Evolutionary conservation across 139 green algal genomes (phyloP).

Genomic region (Chlamydomonas urium): DNA sequence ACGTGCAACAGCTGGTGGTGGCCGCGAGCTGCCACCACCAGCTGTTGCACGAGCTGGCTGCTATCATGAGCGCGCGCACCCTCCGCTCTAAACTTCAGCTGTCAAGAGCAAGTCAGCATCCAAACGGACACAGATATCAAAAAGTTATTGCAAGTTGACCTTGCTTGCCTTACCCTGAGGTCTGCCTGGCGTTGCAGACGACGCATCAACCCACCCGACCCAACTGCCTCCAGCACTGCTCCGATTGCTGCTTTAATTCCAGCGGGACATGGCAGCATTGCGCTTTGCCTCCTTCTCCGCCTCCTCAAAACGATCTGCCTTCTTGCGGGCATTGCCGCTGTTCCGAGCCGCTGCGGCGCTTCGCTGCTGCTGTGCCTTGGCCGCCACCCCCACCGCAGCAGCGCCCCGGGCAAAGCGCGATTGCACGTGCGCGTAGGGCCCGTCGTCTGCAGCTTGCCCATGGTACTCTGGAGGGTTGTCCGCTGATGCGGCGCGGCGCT

Average conservation of each 20-base stretch:
- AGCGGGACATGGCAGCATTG: slow-evolving; percentile 27
- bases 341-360: not conserved
- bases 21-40: too few species aligned
- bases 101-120: not conserved
- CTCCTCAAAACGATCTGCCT: slow-evolving; percentile 41
- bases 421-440: slow-evolving; percentile 21
- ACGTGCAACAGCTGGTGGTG: too few species aligned
- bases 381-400: not conserved
- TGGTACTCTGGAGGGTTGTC: too few species aligned
- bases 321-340: slow-evolving; percentile 16
- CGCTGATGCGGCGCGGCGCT: not conserved
- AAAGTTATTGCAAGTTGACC: not conserved
- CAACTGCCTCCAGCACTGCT: not conserved
- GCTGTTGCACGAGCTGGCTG: too few species aligned
- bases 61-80: too few species aligned
- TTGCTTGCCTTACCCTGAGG: not conserved
- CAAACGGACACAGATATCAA: not conserved
- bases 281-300: slow-evolving; percentile 25
- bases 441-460: too few species aligned
- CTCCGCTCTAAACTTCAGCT: too few species aligned
- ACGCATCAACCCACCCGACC: too few species aligned
- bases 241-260: not conserved
- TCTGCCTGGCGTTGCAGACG: not conserved
- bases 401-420: slow-evolving; percentile 22
- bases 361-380: slow-evolving; percentile 16